Conservation (phyloP, 768 basidiomycete genomes). For the Russula dissimulans region DNA sequence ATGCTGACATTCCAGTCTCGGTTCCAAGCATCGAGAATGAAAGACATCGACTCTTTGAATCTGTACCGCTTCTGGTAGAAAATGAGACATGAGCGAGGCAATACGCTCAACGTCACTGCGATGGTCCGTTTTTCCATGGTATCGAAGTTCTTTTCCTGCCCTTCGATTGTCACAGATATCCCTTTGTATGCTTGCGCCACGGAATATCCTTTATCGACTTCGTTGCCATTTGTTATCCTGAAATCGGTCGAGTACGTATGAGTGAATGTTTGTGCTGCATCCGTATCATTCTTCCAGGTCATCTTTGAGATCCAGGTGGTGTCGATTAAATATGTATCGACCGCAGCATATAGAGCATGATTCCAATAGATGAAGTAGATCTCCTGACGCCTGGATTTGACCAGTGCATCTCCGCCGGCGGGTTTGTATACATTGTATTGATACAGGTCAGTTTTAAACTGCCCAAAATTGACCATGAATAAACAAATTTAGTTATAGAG, state of each 20-base stretch:
- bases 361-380: not conserved
- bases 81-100: not conserved
- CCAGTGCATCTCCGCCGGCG: not conserved
- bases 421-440: not conserved
- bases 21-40: not conserved
- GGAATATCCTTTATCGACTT: not conserved
- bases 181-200: not conserved
- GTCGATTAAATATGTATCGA: not conserved
- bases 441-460: not conserved
- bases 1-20: not conserved
- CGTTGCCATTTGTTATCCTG: not conserved
- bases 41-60: not conserved
- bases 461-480: too few species aligned
- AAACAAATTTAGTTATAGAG: too few species aligned
- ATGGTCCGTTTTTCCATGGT: not conserved
- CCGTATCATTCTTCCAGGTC: not conserved
- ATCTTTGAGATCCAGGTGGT: not conserved
- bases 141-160: not conserved
- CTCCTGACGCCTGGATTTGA: not conserved
- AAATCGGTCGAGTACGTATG: not conserved
- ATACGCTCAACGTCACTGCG: not conserved
- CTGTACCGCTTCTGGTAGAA: not conserved
- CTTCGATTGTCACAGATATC: not conserved
- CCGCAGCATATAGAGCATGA: not conserved
- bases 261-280: not conserved